Conservation (phyloP, 2,329 filamentous ascomycete genomes). For the Botrytis byssoidea region DNA sequence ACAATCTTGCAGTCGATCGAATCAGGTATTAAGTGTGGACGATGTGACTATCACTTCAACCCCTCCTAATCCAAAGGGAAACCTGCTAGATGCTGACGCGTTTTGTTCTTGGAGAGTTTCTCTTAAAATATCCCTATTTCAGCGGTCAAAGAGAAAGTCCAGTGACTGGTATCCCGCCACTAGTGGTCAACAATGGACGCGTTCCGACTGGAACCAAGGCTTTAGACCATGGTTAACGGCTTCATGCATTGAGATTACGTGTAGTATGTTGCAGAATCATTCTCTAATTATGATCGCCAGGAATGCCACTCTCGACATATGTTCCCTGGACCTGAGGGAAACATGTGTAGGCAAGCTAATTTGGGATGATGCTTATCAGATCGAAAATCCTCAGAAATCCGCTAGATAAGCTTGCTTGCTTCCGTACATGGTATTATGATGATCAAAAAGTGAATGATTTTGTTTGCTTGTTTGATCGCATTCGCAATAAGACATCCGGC, state of each 20-base stretch:
- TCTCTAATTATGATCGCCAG: constrained; percentile 1
- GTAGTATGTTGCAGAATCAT: background rate
- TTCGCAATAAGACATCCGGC: constrained; percentile 2
- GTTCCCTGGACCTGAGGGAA: background rate
- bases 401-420: background rate
- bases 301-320: constrained; percentile 3
- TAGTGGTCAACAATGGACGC: background rate
- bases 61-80: background rate
- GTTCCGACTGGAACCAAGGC: constrained; percentile 6
- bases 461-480: constrained; percentile 1
- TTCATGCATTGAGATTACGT: constrained; percentile 16
- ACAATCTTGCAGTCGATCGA: constrained; percentile 5
- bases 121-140: background rate
- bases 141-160: constrained; percentile 1
- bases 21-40: background rate
- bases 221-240: background rate
- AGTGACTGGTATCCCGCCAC: constrained; percentile 3
- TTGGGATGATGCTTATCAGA: constrained; percentile 8
- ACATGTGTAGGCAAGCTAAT: background rate
- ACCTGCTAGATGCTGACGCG: constrained; percentile 9
- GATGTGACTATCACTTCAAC: background rate
- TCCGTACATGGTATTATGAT: background rate
- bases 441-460: background rate
- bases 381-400: background rate
- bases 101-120: background rate